Base-by-base conservation (phyloP, 2,329 filamentous ascomycete species). In the Cladosporium sp. region DNA sequence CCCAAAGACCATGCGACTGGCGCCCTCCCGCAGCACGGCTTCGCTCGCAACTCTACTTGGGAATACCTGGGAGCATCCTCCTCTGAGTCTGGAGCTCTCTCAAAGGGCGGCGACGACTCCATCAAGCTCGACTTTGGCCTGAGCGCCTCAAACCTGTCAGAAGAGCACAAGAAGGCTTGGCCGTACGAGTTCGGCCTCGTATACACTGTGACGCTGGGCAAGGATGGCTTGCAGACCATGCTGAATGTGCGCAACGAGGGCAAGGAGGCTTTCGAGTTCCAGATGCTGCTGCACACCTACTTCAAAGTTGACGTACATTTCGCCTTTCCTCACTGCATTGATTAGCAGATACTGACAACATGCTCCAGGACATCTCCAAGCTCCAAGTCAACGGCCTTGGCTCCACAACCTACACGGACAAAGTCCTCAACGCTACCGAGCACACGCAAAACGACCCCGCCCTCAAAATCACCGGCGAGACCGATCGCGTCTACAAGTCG, bases 91-190 rank as follows among this genome's bases (percentile, higher is more conserved):
- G 65, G 64, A 52, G 64, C 72, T 58, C 51, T 68, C 55, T 53
- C 70, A 70, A 64, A 63, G 32, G 64, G 63, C 40, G 74, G 73
- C 55, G 79, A 88, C 64, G 76, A 83, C 63, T 85, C 84, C 43
- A 85, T 97, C 58, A 96, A 95, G 78, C 84, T 99, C 54, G 93
- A 99, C 74, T 97, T 99, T 69, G 93, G 92, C 22, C 83, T 99
- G 30, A 89, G 86, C 45, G 80, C 83, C 22, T 77, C 80, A 45
- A 86, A 85, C 64, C 75, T 97, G 51, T 80, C 79, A 58, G 82
- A 85, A 0, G 80, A 84, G 38, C 79, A 80, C 58, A 82, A 80
- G 65, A 79, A 80, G 61, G 80, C 84, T 19, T 99, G 93, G 93
- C 85, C 88, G 2, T 86, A 86, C 65, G 83, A 87, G 56, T 99